These are phyloP conservation scores for Penicillium turbatum DNA, from an alignment of 495 filamentous ascomycete species.

Conservation along the genomic window DNA sequence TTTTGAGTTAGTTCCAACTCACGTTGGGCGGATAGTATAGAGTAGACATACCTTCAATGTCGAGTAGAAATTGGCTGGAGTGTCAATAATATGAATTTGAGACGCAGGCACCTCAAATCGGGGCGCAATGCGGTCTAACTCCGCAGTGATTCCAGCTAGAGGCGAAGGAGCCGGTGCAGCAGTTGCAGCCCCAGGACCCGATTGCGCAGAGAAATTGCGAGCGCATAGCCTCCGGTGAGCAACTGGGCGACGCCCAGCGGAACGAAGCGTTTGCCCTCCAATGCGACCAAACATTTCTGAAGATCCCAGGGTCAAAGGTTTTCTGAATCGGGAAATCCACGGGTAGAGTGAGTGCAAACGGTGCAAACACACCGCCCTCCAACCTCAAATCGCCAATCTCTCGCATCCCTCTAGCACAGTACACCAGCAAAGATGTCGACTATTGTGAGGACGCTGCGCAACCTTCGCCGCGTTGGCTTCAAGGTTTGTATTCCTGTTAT, in stretches of 20 bases:
- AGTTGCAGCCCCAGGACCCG: slow-evolving; percentile 19
- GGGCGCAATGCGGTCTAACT: slow-evolving; percentile 85
- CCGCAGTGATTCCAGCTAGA: slow-evolving; percentile 58
- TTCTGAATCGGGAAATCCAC: slow-evolving; percentile 24
- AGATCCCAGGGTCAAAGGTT: slow-evolving; percentile 4
- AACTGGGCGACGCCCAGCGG: slow-evolving; percentile 29
- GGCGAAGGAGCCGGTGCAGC: slow-evolving; percentile 35
- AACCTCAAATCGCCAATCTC: slow-evolving; percentile 23
- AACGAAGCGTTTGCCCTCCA: slow-evolving; percentile 37
- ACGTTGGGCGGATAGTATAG: neutral
- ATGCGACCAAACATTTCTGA: slow-evolving; percentile 40
- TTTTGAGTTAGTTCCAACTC: slow-evolving; percentile 9
- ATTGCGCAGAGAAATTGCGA: slow-evolving; percentile 41
- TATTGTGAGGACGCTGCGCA: slow-evolving; percentile 76
- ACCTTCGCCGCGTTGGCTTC: slow-evolving; percentile 79
- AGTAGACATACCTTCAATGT: slow-evolving; percentile 67
- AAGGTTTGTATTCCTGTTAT: slow-evolving; percentile 53
- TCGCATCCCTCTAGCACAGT: slow-evolving; percentile 19
- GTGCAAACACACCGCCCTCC: slow-evolving; percentile 30
- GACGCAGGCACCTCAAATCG: slow-evolving; percentile 80
- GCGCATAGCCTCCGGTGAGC: slow-evolving; percentile 30
- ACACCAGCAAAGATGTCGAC: slow-evolving; percentile 74
- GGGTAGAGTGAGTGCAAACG: slow-evolving; percentile 33
- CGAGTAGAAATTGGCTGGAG: slow-evolving; percentile 80
- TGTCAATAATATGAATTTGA: slow-evolving; percentile 73